Evolutionary conservation across 345 rosid genomes (phyloP).

Genomic region (Corchorus capsularis): DNA sequence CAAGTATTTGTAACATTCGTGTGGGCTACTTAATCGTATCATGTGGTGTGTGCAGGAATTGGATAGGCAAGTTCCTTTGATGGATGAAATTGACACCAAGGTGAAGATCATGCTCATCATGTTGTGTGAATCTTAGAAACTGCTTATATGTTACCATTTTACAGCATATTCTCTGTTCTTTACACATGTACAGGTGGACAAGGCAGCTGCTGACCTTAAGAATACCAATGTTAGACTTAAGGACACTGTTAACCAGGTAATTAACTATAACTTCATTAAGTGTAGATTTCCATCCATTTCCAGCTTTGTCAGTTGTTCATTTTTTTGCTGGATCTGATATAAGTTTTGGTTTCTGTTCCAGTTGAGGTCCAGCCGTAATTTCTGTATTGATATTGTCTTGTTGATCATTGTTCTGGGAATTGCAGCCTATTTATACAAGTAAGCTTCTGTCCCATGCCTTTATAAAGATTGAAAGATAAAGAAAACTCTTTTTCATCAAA

Average conservation of each 20-base stretch:
- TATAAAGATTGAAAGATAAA: not conserved
- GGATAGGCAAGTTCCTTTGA: conserved; percentile 94
- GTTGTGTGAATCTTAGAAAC: not conserved
- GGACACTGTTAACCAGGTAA: conserved; percentile 93
- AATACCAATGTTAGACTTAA: conserved; percentile 97
- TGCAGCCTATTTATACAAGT: conserved; percentile 99
- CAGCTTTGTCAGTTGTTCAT: conserved; percentile 13
- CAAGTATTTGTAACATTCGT: conserved; percentile 8
- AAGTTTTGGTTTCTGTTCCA: conserved; percentile 41
- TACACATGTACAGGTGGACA: conserved; percentile 68
- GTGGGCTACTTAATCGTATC: conserved; percentile 21
- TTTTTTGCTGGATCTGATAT: conserved; percentile 31
- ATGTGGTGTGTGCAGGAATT: conserved; percentile 62
- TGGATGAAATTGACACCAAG: conserved; percentile 99
- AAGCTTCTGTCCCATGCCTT: conserved; percentile 39
- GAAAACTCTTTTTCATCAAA: not conserved
- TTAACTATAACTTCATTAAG: conserved; percentile 17
- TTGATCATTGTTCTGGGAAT: conserved; percentile 87
- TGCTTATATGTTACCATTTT: conserved; percentile 16
- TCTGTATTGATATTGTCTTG: conserved; percentile 91
- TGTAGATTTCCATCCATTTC: conserved; percentile 17
- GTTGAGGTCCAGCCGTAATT: conserved; percentile 98
- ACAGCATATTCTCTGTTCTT: conserved; percentile 16
- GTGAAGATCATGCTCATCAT: conserved; percentile 35
- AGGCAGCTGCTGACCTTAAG: conserved; percentile 89